Conservation (phyloP, 164 flowering plant species). For the Dillenia suffruticosa region DNA sequence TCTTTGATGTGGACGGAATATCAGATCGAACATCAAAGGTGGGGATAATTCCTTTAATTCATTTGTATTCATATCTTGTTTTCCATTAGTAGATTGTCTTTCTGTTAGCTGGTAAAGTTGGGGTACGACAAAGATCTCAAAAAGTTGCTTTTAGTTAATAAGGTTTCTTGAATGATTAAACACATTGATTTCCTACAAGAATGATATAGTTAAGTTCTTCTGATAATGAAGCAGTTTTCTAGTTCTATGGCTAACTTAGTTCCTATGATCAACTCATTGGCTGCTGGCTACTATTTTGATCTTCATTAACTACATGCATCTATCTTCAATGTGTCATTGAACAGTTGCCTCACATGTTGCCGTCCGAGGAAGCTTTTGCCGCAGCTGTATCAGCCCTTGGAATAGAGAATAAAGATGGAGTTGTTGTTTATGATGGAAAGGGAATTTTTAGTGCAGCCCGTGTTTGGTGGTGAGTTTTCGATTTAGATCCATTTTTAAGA, state of each 20-base stretch:
- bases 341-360: constrained; percentile 99
- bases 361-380: constrained; percentile 95
- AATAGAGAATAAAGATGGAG: constrained; percentile 75
- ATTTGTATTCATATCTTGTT: neutral
- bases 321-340: neutral
- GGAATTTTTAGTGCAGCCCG: constrained; percentile 99
- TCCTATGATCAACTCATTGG: too few relatives aligned
- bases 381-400: constrained; percentile 98
- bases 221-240: too few relatives aligned
- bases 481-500: neutral
- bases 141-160: too few relatives aligned
- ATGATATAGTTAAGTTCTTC: too few relatives aligned
- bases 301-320: too few relatives aligned
- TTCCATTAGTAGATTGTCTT: too few relatives aligned
- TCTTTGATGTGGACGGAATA: constrained; percentile 95
- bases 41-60: constrained; percentile 24
- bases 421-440: constrained; percentile 97
- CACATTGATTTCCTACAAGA: too few relatives aligned
- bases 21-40: constrained; percentile 79
- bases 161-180: too few relatives aligned
- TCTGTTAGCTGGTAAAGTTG: too few relatives aligned
- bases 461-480: constrained; percentile 85
- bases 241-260: too few relatives aligned
- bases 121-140: too few relatives aligned
- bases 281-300: too few relatives aligned